Evolutionary conservation across 345 rosid species (phyloP).

Genomic region (Dipteronia dyeriana): DNA sequence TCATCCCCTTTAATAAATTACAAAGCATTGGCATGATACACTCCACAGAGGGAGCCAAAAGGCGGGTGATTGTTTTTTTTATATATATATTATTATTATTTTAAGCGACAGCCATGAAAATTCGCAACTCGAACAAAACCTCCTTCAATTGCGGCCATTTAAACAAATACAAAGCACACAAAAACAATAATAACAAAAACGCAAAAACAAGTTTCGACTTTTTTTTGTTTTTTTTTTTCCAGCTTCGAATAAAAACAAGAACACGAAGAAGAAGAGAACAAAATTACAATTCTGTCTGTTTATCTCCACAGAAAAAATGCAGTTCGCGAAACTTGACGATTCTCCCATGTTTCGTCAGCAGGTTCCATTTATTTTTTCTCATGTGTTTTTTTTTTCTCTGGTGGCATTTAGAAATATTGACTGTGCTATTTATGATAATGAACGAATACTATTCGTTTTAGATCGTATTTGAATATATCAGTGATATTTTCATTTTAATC

Average conservation of each 20-base stretch:
- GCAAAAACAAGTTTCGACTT: not conserved
- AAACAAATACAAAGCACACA: constrained; percentile 5
- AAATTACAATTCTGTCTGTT: constrained; percentile 12
- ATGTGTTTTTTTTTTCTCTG: not conserved
- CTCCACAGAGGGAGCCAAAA: not conserved
- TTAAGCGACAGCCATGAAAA: constrained; percentile 54
- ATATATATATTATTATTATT: no score
- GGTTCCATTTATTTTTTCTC: constrained; percentile 30
- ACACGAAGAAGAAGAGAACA: constrained; percentile 13
- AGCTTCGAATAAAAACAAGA: constrained; percentile 13
- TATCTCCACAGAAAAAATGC: constrained; percentile 33
- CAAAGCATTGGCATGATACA: not conserved
- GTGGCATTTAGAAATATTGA: not conserved
- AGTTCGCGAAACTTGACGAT: constrained; percentile 77
- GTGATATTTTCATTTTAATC: not conserved
- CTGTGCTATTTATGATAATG: not conserved
- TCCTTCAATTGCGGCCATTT: constrained; percentile 23
- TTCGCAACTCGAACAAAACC: constrained; percentile 30
- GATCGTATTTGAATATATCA: not conserved
- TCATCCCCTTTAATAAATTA: no score
- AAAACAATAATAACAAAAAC: not conserved
- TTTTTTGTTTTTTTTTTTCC: not conserved
- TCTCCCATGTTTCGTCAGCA: constrained; percentile 90
- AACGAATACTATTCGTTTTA: not conserved
- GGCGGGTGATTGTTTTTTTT: constrained; percentile 11